Evolutionary conservation across 129 eudicot genomes (phyloP).

Genomic region (Arctium minus): DNA sequence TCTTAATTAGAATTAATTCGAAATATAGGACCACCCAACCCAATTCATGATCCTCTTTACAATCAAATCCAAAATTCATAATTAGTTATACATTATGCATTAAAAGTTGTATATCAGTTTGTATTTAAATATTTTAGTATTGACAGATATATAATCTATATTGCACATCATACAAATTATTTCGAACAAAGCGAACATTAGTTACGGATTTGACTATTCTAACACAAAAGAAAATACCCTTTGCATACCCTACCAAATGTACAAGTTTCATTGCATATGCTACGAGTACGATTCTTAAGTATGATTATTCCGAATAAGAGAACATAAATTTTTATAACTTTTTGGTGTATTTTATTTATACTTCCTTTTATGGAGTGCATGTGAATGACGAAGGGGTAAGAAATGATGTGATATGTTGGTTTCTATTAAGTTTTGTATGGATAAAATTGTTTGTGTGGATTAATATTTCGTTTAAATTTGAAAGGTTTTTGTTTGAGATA

Average conservation of each 20-base stretch:
- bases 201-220: background rate
- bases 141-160: background rate
- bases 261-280: background rate
- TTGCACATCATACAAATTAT: background rate
- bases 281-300: background rate
- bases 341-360: too few relatives aligned
- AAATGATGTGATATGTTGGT: too few relatives aligned
- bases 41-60: conserved; percentile 14
- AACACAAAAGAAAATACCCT: background rate
- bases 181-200: background rate
- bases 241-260: background rate
- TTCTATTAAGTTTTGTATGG: too few relatives aligned
- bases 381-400: too few relatives aligned
- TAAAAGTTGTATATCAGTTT: background rate
- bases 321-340: too few relatives aligned
- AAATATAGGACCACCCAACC: conserved; percentile 71
- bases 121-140: too few relatives aligned
- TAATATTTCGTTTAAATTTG: too few relatives aligned
- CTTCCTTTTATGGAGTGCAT: too few relatives aligned
- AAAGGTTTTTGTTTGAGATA: too few relatives aligned
- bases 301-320: background rate
- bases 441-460: too few relatives aligned
- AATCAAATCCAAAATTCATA: conserved; percentile 12
- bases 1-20: conserved; percentile 84
- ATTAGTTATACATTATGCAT: background rate